Base-by-base conservation (phyloP, 805 yeast species). In the Wickerhamomyces silvicola region DNA sequence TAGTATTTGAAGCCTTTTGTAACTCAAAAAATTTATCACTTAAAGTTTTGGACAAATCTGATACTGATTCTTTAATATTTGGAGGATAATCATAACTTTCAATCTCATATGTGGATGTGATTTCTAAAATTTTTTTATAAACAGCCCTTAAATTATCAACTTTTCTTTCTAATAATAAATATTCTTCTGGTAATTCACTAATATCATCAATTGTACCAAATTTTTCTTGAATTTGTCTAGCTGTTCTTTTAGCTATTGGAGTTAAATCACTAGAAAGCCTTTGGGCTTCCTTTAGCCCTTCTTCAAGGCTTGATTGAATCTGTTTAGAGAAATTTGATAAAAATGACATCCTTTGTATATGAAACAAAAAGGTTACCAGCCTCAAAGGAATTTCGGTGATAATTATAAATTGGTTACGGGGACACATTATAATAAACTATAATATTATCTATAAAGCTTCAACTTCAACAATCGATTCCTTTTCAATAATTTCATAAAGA, bases 41-140 rank as follows among this genome's bases (percentile, higher is more conserved):
- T 28, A 78, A 53, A 5, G 75, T 58, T 44, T 73, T 71, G 22
- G 80, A 74, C 49, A 80, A 75, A 44, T 81, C 79, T 29, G 63
- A 62, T 16, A 75, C 64, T 27, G 82, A 74, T 45, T 83, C 90
- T 39, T 70, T 69, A 41, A 82, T 57, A 53, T 80, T 80, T 33
- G 92, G 90, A 17, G 94, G 94, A 48, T 81, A 82, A 54, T 83
- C 94, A 53, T 83, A 83, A 30, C 82, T 72, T 45, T 80, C 81
- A 39, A 80, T 74, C 48, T 72, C 85, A 50, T 75, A 83, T 25
- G 87, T 83, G 30, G 64, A 66, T 6, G 80, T 68, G 33, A 74
- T 69, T 5, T 60, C 42, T n/a, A 72, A 46, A 10, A 70, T 48
- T 47, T 68, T 66, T 43, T 64, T 75, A 59, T 79, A 78, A 37